Evolutionary conservation across 768 basidiomycete genomes (phyloP), one percentile per base, ranked within the genome.

Genomic region (Porphyrellus cyaneotinctus): DNA sequence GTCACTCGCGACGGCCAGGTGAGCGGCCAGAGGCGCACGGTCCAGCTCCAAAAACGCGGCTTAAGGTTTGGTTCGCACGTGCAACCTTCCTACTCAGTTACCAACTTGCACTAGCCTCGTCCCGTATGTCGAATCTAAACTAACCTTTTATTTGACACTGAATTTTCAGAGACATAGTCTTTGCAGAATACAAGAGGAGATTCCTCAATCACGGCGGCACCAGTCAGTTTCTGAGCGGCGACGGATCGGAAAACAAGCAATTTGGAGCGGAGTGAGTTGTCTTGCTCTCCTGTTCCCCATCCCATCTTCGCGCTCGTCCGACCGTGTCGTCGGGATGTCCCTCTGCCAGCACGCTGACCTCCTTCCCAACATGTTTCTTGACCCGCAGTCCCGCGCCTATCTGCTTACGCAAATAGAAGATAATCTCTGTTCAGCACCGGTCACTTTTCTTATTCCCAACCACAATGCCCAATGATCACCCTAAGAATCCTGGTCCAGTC

Each of bases 201-300:
- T 31, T 49, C 15, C 37, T 42, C 51, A 47, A 38, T 48, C 39
- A 42, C 45, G 43, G 50, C 44, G 56, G 57, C 60, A 51, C 46
- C 33, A 39, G 42, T 43, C 30, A 60, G 61, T 69, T 44, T 69
- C 68, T 68, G 68, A 70, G 68, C 68, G 69, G 69, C 69, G 68
- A 62, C 68, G 60, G 59, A 69, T 68, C 67, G 67, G 67, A 70
- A 67, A 67, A 56, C 55, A 49, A 59, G 69, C 69, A 65, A 64
- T 70, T 69, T 69, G 59, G 70, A 61, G 68, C 68, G 68, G 68
- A 69, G 68, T 69, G 68, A 69, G 68, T 71, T 55, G 13, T 35
- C 28, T 46, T 22, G 31, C 31, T 22, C 38, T 54, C 52, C 52
- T 44, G 24, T 49, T n/a, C 32, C 23, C 22, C 18, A 12, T 38